A percentile compares a stretch with the other conserved stretches of the same genome.
phyloP scores from a whole-genome alignment of 202 grass and related monocot genomes.

The Carex arenaria region DNA sequence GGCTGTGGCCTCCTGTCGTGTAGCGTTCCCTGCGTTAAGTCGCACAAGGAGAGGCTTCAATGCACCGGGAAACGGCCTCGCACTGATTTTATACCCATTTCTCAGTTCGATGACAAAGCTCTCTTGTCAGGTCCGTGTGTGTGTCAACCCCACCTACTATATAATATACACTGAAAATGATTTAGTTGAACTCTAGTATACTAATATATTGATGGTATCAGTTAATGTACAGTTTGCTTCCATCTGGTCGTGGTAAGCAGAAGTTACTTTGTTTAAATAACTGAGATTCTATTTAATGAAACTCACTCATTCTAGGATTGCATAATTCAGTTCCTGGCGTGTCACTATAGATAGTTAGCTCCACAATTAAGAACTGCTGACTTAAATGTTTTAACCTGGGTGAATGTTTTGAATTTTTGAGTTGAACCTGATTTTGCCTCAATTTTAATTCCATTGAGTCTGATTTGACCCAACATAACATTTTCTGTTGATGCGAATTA shows the following conservation, averaged over 20 bases:
- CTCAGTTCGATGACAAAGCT: slow-evolving; percentile 62
- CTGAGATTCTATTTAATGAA: background rate
- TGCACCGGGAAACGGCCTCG: slow-evolving; percentile 86
- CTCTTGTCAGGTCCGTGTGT: slow-evolving; percentile 59
- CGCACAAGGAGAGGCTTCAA: slow-evolving; percentile 60
- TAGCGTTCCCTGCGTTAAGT: slow-evolving; percentile 84
- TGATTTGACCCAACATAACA: background rate
- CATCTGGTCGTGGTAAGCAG: background rate
- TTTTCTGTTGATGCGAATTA: background rate
- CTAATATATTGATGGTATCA: background rate
- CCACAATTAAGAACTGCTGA: background rate
- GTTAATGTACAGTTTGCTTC: background rate
- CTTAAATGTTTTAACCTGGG: background rate
- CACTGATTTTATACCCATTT: slow-evolving; percentile 53
- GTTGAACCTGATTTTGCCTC: background rate
- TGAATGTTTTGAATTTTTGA: background rate
- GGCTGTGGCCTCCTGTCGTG: slow-evolving; percentile 69
- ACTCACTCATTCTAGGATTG: background rate
- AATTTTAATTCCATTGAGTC: background rate
- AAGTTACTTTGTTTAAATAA: too few species aligned
- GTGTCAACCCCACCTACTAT: background rate
- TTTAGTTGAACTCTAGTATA: background rate
- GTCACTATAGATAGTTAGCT: background rate
- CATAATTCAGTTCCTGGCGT: background rate
- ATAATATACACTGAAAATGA: background rate